Conservation (phyloP, 2,329 filamentous ascomycete genomes). For the Aspergillus transmontanensis region DNA sequence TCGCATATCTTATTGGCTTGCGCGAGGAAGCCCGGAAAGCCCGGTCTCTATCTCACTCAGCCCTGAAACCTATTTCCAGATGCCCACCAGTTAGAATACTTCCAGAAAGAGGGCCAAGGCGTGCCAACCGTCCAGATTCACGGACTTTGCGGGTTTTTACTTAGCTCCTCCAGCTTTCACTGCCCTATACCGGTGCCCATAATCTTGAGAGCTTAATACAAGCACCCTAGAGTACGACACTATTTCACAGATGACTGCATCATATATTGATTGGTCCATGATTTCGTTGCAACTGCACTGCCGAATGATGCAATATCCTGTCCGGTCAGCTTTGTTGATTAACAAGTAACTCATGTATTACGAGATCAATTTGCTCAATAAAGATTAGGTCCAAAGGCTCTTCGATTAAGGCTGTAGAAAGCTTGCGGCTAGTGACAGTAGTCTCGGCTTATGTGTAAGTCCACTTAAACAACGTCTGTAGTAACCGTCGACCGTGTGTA, state of each 20-base stretch:
- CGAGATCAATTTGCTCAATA: not conserved
- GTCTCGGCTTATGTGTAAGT: not conserved
- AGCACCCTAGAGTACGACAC: no score
- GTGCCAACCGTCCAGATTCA: not conserved
- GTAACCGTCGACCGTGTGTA: not conserved
- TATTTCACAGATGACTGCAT: no score
- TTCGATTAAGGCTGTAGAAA: not conserved
- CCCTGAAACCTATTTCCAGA: no score
- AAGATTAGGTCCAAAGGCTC: not conserved
- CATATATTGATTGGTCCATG: no score
- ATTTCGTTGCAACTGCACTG: no score
- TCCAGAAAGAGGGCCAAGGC: not conserved
- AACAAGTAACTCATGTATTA: not conserved
- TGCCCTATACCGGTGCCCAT: no score
- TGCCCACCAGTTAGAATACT: not conserved
- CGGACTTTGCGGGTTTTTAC: not conserved
- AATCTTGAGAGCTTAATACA: no score
- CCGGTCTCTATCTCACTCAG: not conserved
- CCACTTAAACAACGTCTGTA: not conserved
- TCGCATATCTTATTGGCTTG: not conserved
- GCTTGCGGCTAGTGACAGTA: not conserved
- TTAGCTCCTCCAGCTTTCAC: no score
- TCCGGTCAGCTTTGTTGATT: not conserved
- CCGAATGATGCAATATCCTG: not conserved
- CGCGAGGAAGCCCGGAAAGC: not conserved